phyloP scores from a whole-genome alignment of 1,284 basidiomycete genomes.

The Ganoderma boninense region DNA sequence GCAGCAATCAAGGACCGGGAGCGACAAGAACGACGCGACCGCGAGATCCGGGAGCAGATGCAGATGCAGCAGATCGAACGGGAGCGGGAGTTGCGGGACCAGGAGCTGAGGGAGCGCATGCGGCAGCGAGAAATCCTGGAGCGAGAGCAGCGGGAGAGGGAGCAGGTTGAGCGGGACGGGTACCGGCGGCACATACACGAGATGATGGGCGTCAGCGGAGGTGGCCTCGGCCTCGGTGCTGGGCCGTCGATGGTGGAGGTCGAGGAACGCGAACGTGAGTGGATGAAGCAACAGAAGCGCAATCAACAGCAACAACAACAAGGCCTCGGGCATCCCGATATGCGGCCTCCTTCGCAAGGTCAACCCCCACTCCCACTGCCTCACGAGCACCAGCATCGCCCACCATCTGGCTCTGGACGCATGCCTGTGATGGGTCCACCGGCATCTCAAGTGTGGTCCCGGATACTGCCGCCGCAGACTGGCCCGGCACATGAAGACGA shows the following conservation, averaged over 20 bases:
- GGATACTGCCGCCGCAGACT: conserved; percentile 28
- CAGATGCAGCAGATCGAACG: conserved; percentile 20
- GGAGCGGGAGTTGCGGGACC: conserved; percentile 26
- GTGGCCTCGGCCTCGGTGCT: conserved; percentile 22
- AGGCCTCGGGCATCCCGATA: conserved; percentile 15
- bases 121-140: conserved; percentile 24
- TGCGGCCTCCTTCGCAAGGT: conserved; percentile 22
- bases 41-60: conserved; percentile 21
- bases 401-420: conserved; percentile 1
- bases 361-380: conserved; percentile 14
- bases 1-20: conserved; percentile 26
- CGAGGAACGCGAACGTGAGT: conserved; percentile 27
- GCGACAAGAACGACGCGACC: conserved; percentile 24
- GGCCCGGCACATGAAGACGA: conserved; percentile 24
- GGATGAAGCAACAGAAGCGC: conserved; percentile 19
- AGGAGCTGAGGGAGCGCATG: conserved; percentile 18
- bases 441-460: conserved; percentile 27
- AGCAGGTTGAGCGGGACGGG: conserved; percentile 22
- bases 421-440: conserved; percentile 28
- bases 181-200: conserved; percentile 27
- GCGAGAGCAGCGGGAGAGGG: conserved; percentile 18
- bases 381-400: conserved; percentile 11
- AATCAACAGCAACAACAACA: conserved; percentile 8
- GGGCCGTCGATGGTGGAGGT: conserved; percentile 20
- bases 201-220: conserved; percentile 26